Evolutionary conservation across 2,329 filamentous ascomycete species (phyloP).

Genomic region (Trichoderma semiorbis): DNA sequence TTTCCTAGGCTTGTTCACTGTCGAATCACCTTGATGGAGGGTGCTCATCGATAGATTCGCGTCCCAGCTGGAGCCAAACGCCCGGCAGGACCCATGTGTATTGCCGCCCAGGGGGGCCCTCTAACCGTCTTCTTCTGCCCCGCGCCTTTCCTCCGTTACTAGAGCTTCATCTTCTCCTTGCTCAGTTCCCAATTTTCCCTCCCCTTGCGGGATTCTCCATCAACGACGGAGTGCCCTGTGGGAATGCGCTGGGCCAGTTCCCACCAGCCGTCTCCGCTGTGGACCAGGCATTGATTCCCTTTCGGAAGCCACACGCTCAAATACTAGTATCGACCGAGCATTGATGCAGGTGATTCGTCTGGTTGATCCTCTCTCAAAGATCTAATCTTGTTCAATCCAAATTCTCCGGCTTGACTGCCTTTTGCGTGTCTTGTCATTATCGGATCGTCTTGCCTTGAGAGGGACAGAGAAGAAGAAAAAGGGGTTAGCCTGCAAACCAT

Average conservation of each 20-base stretch:
- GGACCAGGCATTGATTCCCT: slow-evolving; percentile 18
- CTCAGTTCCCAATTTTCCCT: slow-evolving; percentile 7
- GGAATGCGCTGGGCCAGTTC: slow-evolving; percentile 18
- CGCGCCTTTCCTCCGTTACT: slow-evolving; percentile 16
- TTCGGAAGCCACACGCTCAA: slow-evolving; percentile 16
- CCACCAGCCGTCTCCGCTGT: slow-evolving; percentile 18
- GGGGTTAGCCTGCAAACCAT: not conserved
- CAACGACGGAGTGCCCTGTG: slow-evolving; percentile 5
- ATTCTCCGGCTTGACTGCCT: slow-evolving; percentile 4
- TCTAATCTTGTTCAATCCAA: slow-evolving; percentile 14
- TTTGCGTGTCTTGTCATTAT: slow-evolving; percentile 1
- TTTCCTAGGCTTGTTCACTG: not conserved
- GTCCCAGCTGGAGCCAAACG: slow-evolving; percentile 16
- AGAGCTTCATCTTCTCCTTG: slow-evolving; percentile 18
- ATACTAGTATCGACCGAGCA: slow-evolving; percentile 13
- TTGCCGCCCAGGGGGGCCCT: slow-evolving; percentile 17
- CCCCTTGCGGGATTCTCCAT: slow-evolving; percentile 14
- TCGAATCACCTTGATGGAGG: not conserved
- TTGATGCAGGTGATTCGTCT: slow-evolving; percentile 17
- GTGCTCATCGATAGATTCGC: slow-evolving; percentile 15
- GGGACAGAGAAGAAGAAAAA: not conserved
- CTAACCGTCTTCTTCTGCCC: slow-evolving; percentile 19
- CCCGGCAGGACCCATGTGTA: slow-evolving; percentile 15
- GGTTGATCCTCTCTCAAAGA: slow-evolving; percentile 17
- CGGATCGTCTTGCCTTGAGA: not conserved